A percentile compares a stretch with the other conserved stretches of the same genome.
Evolutionary conservation across 495 filamentous ascomycete genomes (phyloP).

Genomic region (Hypomontagnella monticulosa): DNA sequence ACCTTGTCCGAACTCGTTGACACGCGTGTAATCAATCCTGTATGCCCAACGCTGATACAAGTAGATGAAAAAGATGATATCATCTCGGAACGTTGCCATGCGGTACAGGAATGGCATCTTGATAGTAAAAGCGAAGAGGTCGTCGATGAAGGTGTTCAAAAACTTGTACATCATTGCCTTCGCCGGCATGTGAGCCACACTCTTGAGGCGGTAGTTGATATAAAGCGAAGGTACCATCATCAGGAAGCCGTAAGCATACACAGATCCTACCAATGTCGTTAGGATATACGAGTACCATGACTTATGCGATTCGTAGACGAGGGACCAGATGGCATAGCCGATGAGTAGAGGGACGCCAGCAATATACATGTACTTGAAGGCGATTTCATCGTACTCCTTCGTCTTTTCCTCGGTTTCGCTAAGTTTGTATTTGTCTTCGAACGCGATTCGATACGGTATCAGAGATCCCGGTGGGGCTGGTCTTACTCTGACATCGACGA

Average conservation of each 20-base stretch:
- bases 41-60: constrained; percentile 96
- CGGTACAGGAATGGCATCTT: constrained; percentile 98
- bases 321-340: constrained; percentile 89
- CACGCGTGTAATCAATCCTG: constrained; percentile 87
- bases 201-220: constrained; percentile 98
- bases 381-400: constrained; percentile 96
- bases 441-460: constrained; percentile 83
- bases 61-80: constrained; percentile 98
- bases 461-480: constrained; percentile 70
- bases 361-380: constrained; percentile 95
- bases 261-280: constrained; percentile 90
- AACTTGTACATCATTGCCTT: constrained; percentile 99
- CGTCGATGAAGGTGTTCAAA: constrained; percentile 75
- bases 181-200: constrained; percentile 95
- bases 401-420: constrained; percentile 96
- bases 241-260: constrained; percentile 97
- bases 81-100: constrained; percentile 92
- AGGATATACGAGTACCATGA: constrained; percentile 95
- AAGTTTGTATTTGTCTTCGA: constrained; percentile 97
- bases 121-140: constrained; percentile 95
- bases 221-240: constrained; percentile 99
- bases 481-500: constrained; percentile 88
- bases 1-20: constrained; percentile 98
- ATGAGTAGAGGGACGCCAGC: constrained; percentile 86
- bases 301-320: constrained; percentile 95